These are phyloP conservation scores for Hippophae gyantsensis DNA, from an alignment of 306 rosid species.

Conservation along the genomic window DNA sequence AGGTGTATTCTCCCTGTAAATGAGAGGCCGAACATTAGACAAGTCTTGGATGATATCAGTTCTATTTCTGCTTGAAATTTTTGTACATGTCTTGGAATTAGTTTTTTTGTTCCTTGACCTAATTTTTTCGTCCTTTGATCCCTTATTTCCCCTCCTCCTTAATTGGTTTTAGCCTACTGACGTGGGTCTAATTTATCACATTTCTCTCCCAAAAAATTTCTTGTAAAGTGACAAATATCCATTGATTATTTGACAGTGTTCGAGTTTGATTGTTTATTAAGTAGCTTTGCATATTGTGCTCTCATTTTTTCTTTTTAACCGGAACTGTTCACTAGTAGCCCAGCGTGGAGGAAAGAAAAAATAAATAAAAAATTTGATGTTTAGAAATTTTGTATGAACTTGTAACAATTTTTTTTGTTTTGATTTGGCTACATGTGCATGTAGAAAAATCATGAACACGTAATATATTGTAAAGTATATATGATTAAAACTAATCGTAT, in stretches of 20 bases:
- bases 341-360: no score
- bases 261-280: conserved; percentile 45
- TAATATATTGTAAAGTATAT: no score
- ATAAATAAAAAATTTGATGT: no score
- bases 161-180: conserved; percentile 48
- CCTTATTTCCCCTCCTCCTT: conserved; percentile 31
- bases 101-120: conserved; percentile 73
- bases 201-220: conserved; percentile 39
- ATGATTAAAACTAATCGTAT: no score
- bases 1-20: conserved; percentile 93
- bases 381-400: no score
- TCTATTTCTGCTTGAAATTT: conserved; percentile 57
- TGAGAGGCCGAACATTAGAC: conserved; percentile 99
- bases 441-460: no score
- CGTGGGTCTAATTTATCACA: conserved; percentile 54
- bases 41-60: conserved; percentile 73
- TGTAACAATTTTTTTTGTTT: no score
- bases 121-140: conserved; percentile 29
- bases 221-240: conserved; percentile 58
- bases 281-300: conserved; percentile 16
- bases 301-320: not conserved
- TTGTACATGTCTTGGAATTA: conserved; percentile 80
- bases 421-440: no score
- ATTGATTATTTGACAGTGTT: conserved; percentile 47
- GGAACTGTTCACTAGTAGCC: no score